A percentile compares a stretch with the other conserved stretches of the same genome.
phyloP scores from a whole-genome alignment of 176 grass and related monocot species.

The Triticum dicoccoides region DNA sequence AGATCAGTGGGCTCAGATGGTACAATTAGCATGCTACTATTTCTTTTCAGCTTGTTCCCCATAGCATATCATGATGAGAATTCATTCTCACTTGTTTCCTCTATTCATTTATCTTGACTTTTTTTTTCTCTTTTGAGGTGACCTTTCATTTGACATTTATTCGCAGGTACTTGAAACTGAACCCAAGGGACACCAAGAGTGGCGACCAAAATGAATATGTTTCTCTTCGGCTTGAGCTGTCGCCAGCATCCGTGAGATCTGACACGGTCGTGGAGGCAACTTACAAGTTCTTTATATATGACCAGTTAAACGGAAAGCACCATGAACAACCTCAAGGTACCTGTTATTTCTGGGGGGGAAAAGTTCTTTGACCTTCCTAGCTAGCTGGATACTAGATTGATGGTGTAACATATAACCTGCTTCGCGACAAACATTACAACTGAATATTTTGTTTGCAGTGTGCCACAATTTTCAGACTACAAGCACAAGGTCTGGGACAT shows the following conservation, averaged over 20 bases:
- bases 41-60: background rate
- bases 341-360: background rate
- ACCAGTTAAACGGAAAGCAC: constrained; percentile 38
- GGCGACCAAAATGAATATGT: constrained; percentile 13
- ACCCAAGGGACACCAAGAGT: constrained; percentile 32
- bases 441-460: constrained; percentile 24
- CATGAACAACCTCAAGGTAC: constrained; percentile 9
- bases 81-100: background rate
- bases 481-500: constrained; percentile 12
- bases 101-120: background rate
- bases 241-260: background rate
- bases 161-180: constrained; percentile 34
- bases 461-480: constrained; percentile 27
- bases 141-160: background rate
- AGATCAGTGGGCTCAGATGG: constrained; percentile 33
- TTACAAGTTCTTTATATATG: constrained; percentile 40
- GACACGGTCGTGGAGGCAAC: constrained; percentile 11
- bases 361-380: background rate
- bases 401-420: background rate
- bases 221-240: constrained; percentile 22
- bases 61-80: background rate
- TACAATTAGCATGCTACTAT: background rate
- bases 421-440: background rate
- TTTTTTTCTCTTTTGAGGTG: background rate
- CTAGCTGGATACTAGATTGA: background rate